Evolutionary conservation across 441 rosid genomes (phyloP).

Genomic region (Croton laevigatus): DNA sequence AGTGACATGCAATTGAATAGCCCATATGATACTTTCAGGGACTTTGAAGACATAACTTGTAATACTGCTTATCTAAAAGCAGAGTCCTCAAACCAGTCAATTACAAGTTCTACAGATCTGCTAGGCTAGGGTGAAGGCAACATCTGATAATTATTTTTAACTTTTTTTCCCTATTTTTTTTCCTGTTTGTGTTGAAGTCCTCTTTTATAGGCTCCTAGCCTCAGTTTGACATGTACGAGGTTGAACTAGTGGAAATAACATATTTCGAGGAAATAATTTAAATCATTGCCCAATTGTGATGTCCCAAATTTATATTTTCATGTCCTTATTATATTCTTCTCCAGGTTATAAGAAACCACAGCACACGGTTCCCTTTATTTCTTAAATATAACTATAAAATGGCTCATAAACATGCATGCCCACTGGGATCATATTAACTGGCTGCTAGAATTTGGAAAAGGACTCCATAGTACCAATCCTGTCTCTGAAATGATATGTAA

Average conservation of each 20-base stretch:
- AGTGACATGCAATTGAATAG: slow-evolving; percentile 52
- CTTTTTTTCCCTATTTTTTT: not conserved
- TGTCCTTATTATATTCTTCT: not conserved
- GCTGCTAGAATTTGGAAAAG: slow-evolving; percentile 2
- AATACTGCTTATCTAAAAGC: slow-evolving; percentile 39
- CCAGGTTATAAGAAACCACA: slow-evolving; percentile 3
- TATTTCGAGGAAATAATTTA: slow-evolving; percentile 15
- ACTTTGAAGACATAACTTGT: slow-evolving; percentile 42
- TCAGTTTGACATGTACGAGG: slow-evolving; percentile 9
- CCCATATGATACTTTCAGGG: slow-evolving; percentile 45
- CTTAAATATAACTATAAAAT: not conserved
- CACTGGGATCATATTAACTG: not conserved
- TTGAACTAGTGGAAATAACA: slow-evolving; percentile 20
- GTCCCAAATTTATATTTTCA: not conserved
- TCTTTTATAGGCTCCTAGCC: slow-evolving; percentile 14
- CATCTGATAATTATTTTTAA: not conserved
- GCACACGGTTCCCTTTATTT: not conserved
- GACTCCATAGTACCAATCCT: not conserved
- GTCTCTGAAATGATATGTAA: slow-evolving; percentile 6
- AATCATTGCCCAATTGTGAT: slow-evolving; percentile 12
- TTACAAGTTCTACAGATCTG: slow-evolving; percentile 42
- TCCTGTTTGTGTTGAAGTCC: slow-evolving; percentile 15
- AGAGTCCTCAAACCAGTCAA: slow-evolving; percentile 45
- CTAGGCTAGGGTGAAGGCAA: slow-evolving; percentile 25
- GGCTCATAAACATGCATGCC: not conserved